Evolutionary conservation across 2,329 filamentous ascomycete genomes (phyloP), one percentile per base, ranked within the genome.

Genomic region (Pseudohalonectria lignicola): DNA sequence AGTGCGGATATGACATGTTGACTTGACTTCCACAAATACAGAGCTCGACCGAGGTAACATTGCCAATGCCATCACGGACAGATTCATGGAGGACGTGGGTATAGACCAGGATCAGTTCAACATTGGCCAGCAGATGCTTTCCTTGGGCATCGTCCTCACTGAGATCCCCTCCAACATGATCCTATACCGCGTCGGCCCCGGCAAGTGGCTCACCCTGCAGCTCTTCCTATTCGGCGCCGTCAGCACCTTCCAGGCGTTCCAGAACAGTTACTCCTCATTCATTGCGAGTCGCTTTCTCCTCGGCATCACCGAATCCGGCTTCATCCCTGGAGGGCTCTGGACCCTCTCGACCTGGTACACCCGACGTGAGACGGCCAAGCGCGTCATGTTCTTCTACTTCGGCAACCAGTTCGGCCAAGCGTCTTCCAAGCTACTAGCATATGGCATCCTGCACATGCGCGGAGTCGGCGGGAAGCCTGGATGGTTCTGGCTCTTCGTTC

Each of bases 291-390:
- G 71, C 0, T 61, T 75, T 37, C 52, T 75, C 1, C 61, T 76
- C 1, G 71, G 70, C 2, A 54, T 74, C 11, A 64, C 62, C 3
- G 71, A 75, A 48, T 65, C 66, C 1, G 71, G 71, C 1, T 75
- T 71, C 44, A 74, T 75, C 39, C 71, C 71, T 1, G 71, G 69
- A 3, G 57, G 59, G 6, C 53, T 67, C 0, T 71, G 60, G 54
- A 69, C 68, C 3, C 53, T 75, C 2, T 71, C 69, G 0, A 69
- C 64, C 1, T 75, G 70, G 69, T 75, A 75, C 49, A 72, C 67
- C 1, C 61, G 60, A 3, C 55, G 57, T 3, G 71, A 75, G 48
- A 67, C 65, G 0, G 67, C 65, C 39, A 66, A 71, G 42, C 61
- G 70, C 8, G 62, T 71, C 35, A 67, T 67, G 49, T 49, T 73